Conservation (phyloP, 164 flowering plant genomes). For the Sedum album region DNA sequence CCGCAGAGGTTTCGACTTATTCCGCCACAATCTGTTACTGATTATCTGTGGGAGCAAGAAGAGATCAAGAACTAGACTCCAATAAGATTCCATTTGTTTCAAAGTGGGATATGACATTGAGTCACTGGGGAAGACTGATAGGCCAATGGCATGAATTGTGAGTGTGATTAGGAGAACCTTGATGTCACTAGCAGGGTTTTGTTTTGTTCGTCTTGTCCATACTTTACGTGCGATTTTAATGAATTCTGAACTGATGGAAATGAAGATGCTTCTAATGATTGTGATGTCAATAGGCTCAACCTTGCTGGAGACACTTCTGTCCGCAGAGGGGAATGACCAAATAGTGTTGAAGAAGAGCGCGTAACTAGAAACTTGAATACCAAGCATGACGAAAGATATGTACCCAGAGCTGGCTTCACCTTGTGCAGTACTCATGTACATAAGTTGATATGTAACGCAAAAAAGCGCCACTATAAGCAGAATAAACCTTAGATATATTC, state of each 20-base stretch:
- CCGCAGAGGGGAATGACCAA: not conserved
- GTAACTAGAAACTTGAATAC: constrained; percentile 5
- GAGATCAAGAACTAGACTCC: constrained; percentile 8
- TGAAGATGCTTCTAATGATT: not conserved
- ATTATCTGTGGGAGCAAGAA: constrained; percentile 19
- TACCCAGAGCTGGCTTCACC: not conserved
- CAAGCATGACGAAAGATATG: constrained; percentile 16
- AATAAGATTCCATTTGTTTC: not conserved
- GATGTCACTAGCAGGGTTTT: not conserved
- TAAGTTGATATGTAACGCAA: constrained; percentile 1
- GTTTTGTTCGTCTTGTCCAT: not conserved
- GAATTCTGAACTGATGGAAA: not conserved
- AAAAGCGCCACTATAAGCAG: constrained; percentile 2
- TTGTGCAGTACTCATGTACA: constrained; percentile 4
- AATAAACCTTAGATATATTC: constrained; percentile 13
- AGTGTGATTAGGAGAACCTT: not conserved
- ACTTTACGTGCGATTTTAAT: not conserved
- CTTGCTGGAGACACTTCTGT: not conserved
- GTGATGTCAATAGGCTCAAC: not conserved
- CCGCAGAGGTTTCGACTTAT: not conserved
- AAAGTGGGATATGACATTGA: not conserved
- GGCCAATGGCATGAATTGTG: not conserved
- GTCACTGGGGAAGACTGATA: not conserved
- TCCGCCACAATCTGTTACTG: constrained; percentile 1
- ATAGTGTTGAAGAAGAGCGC: not conserved